Evolutionary conservation across 208 protist species (phyloP).

Genomic region (Leptomonas pyrrhocoris): DNA sequence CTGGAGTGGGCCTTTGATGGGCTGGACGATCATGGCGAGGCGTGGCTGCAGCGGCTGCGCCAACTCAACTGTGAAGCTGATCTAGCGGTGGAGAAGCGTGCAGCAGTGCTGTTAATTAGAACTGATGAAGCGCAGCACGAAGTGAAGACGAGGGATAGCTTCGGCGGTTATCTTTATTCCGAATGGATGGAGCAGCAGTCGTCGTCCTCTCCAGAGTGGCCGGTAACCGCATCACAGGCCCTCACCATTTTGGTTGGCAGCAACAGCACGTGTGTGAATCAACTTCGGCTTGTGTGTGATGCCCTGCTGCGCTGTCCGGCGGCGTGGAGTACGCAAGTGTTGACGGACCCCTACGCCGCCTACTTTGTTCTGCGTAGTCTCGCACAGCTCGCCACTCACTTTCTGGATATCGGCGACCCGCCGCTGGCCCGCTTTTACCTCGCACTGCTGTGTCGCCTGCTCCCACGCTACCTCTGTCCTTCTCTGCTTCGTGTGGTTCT

Average conservation of each 20-base stretch:
- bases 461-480: slow-evolving; percentile 41
- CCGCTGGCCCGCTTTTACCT: slow-evolving; percentile 65
- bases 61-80: background rate
- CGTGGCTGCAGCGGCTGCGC: slow-evolving; percentile 27
- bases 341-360: slow-evolving; percentile 47
- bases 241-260: slow-evolving; percentile 30
- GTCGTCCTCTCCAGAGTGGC: background rate
- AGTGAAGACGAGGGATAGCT: too few species aligned
- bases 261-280: background rate
- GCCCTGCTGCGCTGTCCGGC: slow-evolving; percentile 31
- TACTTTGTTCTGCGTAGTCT: slow-evolving; percentile 41
- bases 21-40: slow-evolving; percentile 19
- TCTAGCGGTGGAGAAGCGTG: background rate
- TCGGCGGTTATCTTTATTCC: slow-evolving; percentile 7
- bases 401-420: slow-evolving; percentile 49
- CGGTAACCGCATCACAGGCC: slow-evolving; percentile 6
- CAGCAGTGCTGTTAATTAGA: too few species aligned
- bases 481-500: slow-evolving; percentile 33
- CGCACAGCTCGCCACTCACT: slow-evolving; percentile 20
- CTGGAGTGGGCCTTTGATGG: slow-evolving; percentile 23
- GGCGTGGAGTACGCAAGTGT: slow-evolving; percentile 31
- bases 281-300: slow-evolving; percentile 43
- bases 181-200: slow-evolving; percentile 10
- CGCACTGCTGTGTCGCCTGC: slow-evolving; percentile 37
- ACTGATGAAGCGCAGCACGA: background rate